Conservation (phyloP, 2,329 filamentous ascomycete species). For the Waltergamsia citrina region DNA sequence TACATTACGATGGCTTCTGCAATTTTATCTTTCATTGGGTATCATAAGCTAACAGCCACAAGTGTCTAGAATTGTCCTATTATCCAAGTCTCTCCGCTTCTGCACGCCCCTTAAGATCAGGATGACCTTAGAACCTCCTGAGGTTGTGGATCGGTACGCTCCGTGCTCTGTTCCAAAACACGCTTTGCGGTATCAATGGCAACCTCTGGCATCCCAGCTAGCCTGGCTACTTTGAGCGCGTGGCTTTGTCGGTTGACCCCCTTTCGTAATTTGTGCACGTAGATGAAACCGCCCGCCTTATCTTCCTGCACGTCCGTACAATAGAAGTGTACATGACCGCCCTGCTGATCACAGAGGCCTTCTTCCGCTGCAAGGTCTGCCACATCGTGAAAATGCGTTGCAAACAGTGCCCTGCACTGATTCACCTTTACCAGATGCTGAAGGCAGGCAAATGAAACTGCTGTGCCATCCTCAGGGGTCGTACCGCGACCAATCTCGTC, state of each 20-base stretch:
- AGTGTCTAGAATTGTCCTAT: not conserved
- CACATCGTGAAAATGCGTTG: slow-evolving; percentile 86
- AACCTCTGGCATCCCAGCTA: slow-evolving; percentile 71
- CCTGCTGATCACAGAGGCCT: slow-evolving; percentile 22
- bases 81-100: not conserved
- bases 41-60: slow-evolving; percentile 25
- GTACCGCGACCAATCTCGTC: slow-evolving; percentile 95
- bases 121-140: too few relatives aligned
- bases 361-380: slow-evolving; percentile 62
- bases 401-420: slow-evolving; percentile 74
- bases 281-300: slow-evolving; percentile 62
- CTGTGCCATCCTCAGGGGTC: slow-evolving; percentile 83
- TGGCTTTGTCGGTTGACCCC: slow-evolving; percentile 85
- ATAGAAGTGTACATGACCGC: slow-evolving; percentile 54
- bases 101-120: not conserved
- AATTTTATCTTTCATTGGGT: slow-evolving; percentile 13
- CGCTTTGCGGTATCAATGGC: slow-evolving; percentile 59
- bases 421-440: slow-evolving; percentile 75
- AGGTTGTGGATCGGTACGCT: not conserved
- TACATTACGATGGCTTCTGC: slow-evolving; percentile 10
- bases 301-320: slow-evolving; percentile 86
- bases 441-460: slow-evolving; percentile 81
- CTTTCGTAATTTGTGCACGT: slow-evolving; percentile 70
- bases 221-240: slow-evolving; percentile 83
- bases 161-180: slow-evolving; percentile 31